These are phyloP conservation scores for Colletotrichum echinochloae DNA, from an alignment of 2,329 filamentous ascomycete genomes.

Conservation along the genomic window DNA sequence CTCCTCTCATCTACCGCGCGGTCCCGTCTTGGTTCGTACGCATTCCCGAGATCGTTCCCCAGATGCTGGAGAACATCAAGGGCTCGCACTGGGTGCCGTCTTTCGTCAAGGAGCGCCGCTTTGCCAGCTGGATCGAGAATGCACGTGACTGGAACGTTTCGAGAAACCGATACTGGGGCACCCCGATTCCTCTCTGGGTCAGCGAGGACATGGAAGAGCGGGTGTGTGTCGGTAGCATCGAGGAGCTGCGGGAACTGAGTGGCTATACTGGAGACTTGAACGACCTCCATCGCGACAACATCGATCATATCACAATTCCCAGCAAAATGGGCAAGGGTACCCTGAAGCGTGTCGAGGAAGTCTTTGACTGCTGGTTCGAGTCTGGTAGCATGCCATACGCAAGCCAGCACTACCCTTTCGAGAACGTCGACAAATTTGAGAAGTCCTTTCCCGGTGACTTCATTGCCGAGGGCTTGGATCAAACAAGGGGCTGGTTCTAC, in stretches of 20 bases:
- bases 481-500: slow-evolving; percentile 98
- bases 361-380: slow-evolving; percentile 98
- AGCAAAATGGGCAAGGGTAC: slow-evolving; percentile 87
- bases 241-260: slow-evolving; percentile 85
- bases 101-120: slow-evolving; percentile 91
- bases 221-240: slow-evolving; percentile 86
- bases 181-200: slow-evolving; percentile 90
- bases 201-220: slow-evolving; percentile 90
- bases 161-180: slow-evolving; percentile 95
- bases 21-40: slow-evolving; percentile 97
- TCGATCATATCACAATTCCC: slow-evolving; percentile 94
- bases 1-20: slow-evolving; percentile 90
- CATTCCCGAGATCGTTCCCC: slow-evolving; percentile 83
- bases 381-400: slow-evolving; percentile 97
- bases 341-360: slow-evolving; percentile 85
- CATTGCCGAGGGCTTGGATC: slow-evolving; percentile 92
- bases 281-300: slow-evolving; percentile 91
- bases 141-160: slow-evolving; percentile 97
- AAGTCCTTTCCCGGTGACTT: slow-evolving; percentile 91
- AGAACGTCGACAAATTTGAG: slow-evolving; percentile 85
- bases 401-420: slow-evolving; percentile 91
- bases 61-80: slow-evolving; percentile 93
- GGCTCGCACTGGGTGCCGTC: slow-evolving; percentile 91
- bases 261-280: slow-evolving; percentile 86
- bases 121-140: slow-evolving; percentile 90